Base-by-base conservation (phyloP, 768 basidiomycete genomes). In the Tulasnella sp. region DNA sequence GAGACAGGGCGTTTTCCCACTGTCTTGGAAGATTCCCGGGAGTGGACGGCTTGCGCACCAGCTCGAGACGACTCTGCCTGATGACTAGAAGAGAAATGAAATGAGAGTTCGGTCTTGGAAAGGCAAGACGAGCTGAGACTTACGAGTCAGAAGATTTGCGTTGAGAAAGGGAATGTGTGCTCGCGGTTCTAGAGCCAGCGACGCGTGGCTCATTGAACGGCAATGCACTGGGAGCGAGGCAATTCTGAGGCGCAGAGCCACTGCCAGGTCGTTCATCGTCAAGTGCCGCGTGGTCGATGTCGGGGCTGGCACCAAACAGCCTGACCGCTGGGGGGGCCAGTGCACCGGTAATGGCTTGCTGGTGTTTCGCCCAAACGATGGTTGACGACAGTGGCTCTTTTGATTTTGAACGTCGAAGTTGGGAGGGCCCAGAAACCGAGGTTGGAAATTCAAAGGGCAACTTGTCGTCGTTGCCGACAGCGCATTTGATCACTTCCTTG, bases 1-100 rank as follows among this genome's bases (percentile, higher is more conserved):
- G 52, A 54, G 3, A 40, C 52, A 7, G 52, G 52, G 9, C 52
- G 52, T 27, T 54, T 54, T 36, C 52, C 52, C 6, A 40, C 52
- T 3, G 37, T 40, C 27, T 39, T 54, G 21, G 37, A 37, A n/a
- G 52, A 54, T 40, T 48, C 46, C 46, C 25, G 29, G 46, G 46
- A 54, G 21, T 19, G 21, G 37, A 21, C 27, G 23, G 19, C 46
- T 15, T 48, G 46, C 11, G 27, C 17, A 29, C n/a, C 17, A 27
- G 21, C 42, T 27, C 52, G 29, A 27, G 52, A n/a, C 14, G 37
- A 14, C 29, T 54, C 52, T n/a, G 52, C 21, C 21, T 35, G 52
- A 27, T 41, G 52, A 42, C 5, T 27, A 17, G 34, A 39, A 51
- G 35, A 36, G 25, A 36, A 34, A 36, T 31, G 37, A 31, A 39